A percentile compares a stretch with the other conserved stretches of the same genome.
Evolutionary conservation across 495 filamentous ascomycete genomes (phyloP).

Genomic region (Cercophora sp.): DNA sequence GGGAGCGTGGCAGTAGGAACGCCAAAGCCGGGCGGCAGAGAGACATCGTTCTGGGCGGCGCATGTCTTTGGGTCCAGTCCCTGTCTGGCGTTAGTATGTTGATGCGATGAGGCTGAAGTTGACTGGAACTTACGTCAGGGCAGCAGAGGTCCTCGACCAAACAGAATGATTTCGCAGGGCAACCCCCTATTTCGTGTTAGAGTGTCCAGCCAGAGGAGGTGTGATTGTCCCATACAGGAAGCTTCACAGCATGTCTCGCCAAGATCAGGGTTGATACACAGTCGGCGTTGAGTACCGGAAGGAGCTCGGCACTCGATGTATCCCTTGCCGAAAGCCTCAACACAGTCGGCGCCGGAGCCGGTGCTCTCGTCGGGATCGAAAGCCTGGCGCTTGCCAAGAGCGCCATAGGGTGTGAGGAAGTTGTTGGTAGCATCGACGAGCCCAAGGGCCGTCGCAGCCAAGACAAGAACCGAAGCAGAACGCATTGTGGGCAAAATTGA

Average conservation of each 20-base stretch:
- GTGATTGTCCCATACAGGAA: not conserved
- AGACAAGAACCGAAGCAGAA: not conserved
- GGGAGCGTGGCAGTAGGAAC: not conserved
- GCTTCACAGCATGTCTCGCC: conserved; percentile 11
- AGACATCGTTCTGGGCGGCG: conserved; percentile 9
- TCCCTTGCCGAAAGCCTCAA: conserved; percentile 12
- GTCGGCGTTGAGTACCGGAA: not conserved
- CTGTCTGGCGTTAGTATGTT: not conserved
- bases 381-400: conserved; percentile 7
- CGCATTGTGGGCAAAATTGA: not conserved
- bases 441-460: conserved; percentile 9
- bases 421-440: not conserved
- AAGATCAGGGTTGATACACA: conserved; percentile 6
- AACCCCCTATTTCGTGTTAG: conserved; percentile 9
- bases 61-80: conserved; percentile 4
- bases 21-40: conserved; percentile 7
- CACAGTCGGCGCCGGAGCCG: conserved; percentile 4
- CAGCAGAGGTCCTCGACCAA: conserved; percentile 11
- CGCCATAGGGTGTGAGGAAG: conserved; percentile 1
- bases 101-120: not conserved
- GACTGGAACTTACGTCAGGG: not conserved
- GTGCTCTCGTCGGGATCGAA: conserved; percentile 16
- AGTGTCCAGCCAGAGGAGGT: not conserved
- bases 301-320: conserved; percentile 12
- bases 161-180: conserved; percentile 4